Evolutionary conservation across 1,284 basidiomycete species (phyloP), one percentile per base, ranked within the genome.

Genomic region (Fistulina hepatica): DNA sequence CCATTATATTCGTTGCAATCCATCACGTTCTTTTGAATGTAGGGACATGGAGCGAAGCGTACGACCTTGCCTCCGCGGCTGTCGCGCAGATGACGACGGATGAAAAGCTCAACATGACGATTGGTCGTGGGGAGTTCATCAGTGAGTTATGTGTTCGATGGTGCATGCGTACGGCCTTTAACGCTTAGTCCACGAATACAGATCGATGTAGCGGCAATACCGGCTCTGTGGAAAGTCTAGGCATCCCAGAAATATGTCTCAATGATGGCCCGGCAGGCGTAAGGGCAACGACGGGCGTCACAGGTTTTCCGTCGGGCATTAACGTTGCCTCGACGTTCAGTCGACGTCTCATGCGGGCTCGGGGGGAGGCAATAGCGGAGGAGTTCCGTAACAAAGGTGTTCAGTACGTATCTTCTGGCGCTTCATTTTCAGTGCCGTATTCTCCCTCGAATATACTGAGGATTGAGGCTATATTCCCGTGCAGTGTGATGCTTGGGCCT

Each of bases 321-420:
- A 73, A 71, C 21, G 53, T 58, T n/a, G 73, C 69, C 5, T 61
- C 67, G n/a, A 73, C 69, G 21, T 75, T 69, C 45, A 67, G 64
- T 47, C 54, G 61, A 8, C 64, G 70, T 51, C 68, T 70, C 54
- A 76, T 69, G 53, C 67, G 58, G 21, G 67, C 64, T 15, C 69
- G 85, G 40, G 86, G 80, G 4, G 56, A 67, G 4, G 83, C 82
- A 1, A 61, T 90, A 44, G 86, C 77, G 4, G 60, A 75, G 36
- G 85, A 91, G 58, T 78, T 76, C 55, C 64, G 71, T 30, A 72
- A 67, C 19, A 86, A 89, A 57, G 88, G 88, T 20, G 69, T 76
- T 31, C 70, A 90, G 65, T 66, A 35, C 48, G 64, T n/a, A n/a
- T n/a, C n/a, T 22, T 16, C 2, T 13, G n/a, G n/a, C n/a, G n/a